A percentile compares a stretch with the other conserved stretches of the same genome.
phyloP scores from a whole-genome alignment of 805 yeast genomes.

The Lipomyces japonicus region DNA sequence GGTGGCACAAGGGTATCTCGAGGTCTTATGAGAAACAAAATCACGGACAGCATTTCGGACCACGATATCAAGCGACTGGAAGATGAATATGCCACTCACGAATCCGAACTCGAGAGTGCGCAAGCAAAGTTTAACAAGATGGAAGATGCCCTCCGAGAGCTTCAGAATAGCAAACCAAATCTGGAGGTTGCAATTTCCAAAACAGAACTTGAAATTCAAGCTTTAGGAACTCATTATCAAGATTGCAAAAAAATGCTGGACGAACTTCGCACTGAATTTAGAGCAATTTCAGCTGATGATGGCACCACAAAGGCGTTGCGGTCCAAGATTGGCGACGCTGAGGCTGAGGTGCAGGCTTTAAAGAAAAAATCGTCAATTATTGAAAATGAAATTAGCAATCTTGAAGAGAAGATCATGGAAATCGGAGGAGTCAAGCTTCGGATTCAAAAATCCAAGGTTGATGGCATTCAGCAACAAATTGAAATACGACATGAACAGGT shows the following conservation, averaged over 20 bases:
- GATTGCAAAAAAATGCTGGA: conserved; percentile 46
- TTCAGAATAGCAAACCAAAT: conserved; percentile 67
- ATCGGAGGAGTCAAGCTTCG: conserved; percentile 87
- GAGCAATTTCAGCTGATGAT: conserved; percentile 18
- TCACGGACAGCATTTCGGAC: conserved; percentile 46
- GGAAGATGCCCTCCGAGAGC: conserved; percentile 53
- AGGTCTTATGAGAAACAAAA: conserved; percentile 68
- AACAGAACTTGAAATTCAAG: conserved; percentile 58
- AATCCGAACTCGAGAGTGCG: conserved; percentile 47
- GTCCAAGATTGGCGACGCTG: conserved; percentile 14
- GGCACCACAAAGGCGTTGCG: conserved; percentile 39
- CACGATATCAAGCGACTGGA: conserved; percentile 56
- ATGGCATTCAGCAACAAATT: conserved; percentile 62
- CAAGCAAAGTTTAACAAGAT: conserved; percentile 44
- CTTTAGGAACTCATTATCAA: conserved; percentile 52
- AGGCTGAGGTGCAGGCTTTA: conserved; percentile 45
- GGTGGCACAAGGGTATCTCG: conserved; percentile 69
- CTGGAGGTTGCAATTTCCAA: conserved; percentile 60
- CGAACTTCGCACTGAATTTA: conserved; percentile 35
- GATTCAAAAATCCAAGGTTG: conserved; percentile 76
- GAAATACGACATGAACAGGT: conserved; percentile 57
- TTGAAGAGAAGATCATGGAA: conserved; percentile 78
- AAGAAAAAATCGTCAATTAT: conserved; percentile 53
- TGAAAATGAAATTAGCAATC: conserved; percentile 52
- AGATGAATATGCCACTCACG: conserved; percentile 51